Conservation (phyloP, 768 basidiomycete genomes). For the Suillus placidus region DNA sequence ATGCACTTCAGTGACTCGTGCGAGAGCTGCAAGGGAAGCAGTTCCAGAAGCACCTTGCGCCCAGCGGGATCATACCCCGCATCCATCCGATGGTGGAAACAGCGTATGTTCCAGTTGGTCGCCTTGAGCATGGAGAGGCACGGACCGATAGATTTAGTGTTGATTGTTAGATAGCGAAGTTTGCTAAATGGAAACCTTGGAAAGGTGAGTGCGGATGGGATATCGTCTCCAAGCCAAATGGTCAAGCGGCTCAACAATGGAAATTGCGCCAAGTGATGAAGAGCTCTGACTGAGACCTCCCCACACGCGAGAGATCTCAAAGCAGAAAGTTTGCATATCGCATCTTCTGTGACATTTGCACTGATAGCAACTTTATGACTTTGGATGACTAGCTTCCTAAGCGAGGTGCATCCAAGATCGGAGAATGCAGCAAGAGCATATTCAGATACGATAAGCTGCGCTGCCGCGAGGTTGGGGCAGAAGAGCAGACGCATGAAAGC, state of each 20-base stretch:
- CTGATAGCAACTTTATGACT: conserved; percentile 1
- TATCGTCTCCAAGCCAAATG: neutral
- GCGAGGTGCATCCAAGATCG: conserved; percentile 1
- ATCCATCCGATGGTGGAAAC: conserved; percentile 10
- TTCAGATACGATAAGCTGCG: conserved; percentile 2
- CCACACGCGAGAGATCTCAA: conserved; percentile 2
- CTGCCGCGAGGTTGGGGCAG: conserved; percentile 6
- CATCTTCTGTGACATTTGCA: conserved; percentile 3
- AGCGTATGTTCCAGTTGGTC: conserved; percentile 10
- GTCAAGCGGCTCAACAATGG: conserved; percentile 5
- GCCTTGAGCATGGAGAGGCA: conserved; percentile 4
- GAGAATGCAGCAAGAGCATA: conserved; percentile 1
- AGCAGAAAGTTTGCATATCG: neutral
- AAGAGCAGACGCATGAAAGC: conserved; percentile 30
- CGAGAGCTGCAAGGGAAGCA: conserved; percentile 3
- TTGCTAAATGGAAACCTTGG: neutral
- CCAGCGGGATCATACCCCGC: conserved; percentile 10
- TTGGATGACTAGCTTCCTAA: conserved; percentile 1
- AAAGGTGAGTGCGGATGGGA: neutral
- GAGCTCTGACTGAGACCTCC: neutral
- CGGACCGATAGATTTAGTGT: conserved; percentile 2
- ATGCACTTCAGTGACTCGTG: conserved; percentile 6
- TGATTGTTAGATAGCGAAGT: conserved; percentile 7
- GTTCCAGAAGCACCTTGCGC: neutral
- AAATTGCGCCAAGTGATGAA: conserved; percentile 5